A percentile compares a stretch with the other conserved stretches of the same genome.
Conservation (phyloP, 179 eudicot species). For the Carnegiea gigantea region DNA sequence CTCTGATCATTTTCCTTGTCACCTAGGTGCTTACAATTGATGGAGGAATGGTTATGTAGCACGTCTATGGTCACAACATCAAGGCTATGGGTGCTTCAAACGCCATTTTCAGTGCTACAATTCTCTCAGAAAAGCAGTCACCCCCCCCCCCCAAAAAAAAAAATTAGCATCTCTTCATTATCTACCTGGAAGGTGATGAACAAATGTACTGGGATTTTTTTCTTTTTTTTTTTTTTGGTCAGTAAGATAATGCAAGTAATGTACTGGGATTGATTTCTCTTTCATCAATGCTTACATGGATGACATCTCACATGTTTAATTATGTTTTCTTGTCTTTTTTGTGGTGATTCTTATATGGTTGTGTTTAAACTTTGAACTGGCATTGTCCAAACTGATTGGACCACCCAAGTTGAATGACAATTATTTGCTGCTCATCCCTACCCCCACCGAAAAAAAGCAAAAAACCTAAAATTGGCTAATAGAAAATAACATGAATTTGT, state of each 20-base stretch:
- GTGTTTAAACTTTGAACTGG: not conserved
- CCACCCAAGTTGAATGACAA: not conserved
- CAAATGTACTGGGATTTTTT: not conserved
- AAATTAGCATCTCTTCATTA: not conserved
- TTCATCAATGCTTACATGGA: not conserved
- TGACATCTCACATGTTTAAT: not conserved
- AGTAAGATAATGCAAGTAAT: not conserved
- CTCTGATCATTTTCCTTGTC: not conserved
- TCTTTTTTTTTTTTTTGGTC: too few relatives aligned
- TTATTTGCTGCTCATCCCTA: too few relatives aligned
- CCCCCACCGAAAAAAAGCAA: too few relatives aligned
- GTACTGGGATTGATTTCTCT: not conserved
- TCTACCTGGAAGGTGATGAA: conserved; percentile 13
- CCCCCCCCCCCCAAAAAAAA: too few relatives aligned
- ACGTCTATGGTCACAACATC: conserved; percentile 6
- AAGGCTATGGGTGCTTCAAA: conserved; percentile 9
- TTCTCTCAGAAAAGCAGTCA: not conserved
- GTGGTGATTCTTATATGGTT: not conserved
- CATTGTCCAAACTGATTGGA: not conserved
- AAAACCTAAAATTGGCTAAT: too few relatives aligned
- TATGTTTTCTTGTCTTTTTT: not conserved
- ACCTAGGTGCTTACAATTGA: conserved; percentile 61
- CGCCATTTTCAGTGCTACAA: not conserved
- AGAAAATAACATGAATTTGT: too few relatives aligned
- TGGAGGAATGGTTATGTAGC: conserved; percentile 74